Conservation (phyloP, 2,329 filamentous ascomycete genomes). For the Knufia petricola region DNA sequence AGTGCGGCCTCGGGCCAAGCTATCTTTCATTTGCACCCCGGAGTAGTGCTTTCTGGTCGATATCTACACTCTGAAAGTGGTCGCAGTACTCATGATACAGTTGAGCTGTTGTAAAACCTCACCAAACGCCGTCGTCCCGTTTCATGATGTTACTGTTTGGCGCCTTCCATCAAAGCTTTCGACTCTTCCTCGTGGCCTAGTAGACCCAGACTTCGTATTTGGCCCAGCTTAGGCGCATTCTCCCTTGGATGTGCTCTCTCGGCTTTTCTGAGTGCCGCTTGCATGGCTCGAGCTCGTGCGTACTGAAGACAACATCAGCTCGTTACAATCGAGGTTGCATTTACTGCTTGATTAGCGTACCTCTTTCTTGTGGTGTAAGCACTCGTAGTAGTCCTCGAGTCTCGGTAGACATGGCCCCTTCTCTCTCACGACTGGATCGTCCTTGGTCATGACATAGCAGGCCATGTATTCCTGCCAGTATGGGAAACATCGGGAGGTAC, state of each 20-base stretch:
- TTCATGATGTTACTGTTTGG: not conserved
- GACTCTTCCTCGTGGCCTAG: slow-evolving; percentile 75
- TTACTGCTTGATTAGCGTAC: slow-evolving; percentile 38
- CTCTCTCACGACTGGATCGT: slow-evolving; percentile 63
- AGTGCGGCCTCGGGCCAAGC: not conserved
- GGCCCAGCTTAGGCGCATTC: slow-evolving; percentile 68
- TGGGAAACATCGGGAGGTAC: slow-evolving; percentile 79
- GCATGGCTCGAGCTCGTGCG: slow-evolving; percentile 66
- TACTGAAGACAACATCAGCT: slow-evolving; percentile 43
- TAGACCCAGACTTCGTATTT: slow-evolving; percentile 80
- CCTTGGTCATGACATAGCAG: slow-evolving; percentile 94
- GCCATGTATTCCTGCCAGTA: slow-evolving; percentile 99
- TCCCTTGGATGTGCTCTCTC: slow-evolving; percentile 67
- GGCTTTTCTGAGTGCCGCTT: slow-evolving; percentile 74
- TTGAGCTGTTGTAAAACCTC: not conserved
- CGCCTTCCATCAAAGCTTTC: slow-evolving; percentile 29
- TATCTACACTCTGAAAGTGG: not conserved
- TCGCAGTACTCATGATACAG: not conserved
- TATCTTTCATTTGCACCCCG: not conserved
- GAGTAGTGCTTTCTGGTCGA: not conserved
- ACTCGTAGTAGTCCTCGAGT: slow-evolving; percentile 97
- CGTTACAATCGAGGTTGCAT: too few relatives aligned
- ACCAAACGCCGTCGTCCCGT: not conserved
- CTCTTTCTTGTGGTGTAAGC: slow-evolving; percentile 98
- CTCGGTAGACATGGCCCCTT: slow-evolving; percentile 79